These are phyloP conservation scores for Calonectria fujianensis DNA, from an alignment of 2,329 filamentous ascomycete species.

Conservation along the genomic window DNA sequence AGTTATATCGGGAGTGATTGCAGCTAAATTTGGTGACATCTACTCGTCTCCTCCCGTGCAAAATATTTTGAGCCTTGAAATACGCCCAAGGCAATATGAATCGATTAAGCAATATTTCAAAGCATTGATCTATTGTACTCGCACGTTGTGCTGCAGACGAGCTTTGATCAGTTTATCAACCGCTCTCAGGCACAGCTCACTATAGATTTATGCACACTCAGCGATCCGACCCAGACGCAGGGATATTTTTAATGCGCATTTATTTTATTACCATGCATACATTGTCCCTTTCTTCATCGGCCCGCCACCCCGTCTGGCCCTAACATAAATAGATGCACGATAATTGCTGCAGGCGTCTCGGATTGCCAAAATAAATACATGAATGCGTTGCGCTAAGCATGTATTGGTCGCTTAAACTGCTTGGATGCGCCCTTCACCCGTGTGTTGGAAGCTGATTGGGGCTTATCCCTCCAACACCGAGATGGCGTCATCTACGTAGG, in stretches of 20 bases:
- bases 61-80: background rate
- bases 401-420: background rate
- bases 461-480: constrained; percentile 23
- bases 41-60: background rate
- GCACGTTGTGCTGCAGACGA: background rate
- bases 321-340: constrained; percentile 20
- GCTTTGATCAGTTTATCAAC: background rate
- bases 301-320: background rate
- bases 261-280: background rate
- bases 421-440: background rate
- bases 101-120: no score
- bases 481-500: constrained; percentile 52
- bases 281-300: constrained; percentile 2
- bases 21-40: background rate
- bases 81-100: no score
- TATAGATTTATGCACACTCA: constrained; percentile 2
- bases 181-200: background rate
- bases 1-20: background rate
- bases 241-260: background rate
- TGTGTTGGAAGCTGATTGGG: background rate
- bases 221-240: background rate
- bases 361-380: constrained; percentile 3
- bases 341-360: background rate
- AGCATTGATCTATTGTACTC: background rate
- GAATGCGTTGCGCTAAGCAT: background rate